Percentiles rank a stretch among this genome's conserved stretches.
Evolutionary conservation across 2,329 filamentous ascomycete genomes (phyloP).

Genomic region (Aureobasidium pullulans): DNA sequence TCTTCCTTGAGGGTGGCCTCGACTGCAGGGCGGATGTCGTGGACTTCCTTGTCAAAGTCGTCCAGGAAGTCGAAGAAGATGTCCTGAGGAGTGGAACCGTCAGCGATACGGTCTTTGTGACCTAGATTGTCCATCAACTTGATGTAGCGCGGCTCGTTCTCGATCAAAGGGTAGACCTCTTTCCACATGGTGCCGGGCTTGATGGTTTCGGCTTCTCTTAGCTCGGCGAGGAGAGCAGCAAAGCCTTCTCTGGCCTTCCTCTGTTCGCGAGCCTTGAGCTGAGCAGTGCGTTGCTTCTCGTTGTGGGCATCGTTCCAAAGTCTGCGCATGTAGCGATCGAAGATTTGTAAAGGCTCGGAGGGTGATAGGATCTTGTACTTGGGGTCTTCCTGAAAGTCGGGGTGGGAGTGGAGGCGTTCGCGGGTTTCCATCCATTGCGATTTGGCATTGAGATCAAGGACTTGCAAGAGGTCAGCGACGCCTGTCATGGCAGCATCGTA

Average conservation of each 20-base stretch:
- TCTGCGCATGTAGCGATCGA: conserved; percentile 90
- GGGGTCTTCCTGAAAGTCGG: conserved; percentile 69
- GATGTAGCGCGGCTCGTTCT: conserved; percentile 73
- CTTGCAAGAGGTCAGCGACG: conserved; percentile 67
- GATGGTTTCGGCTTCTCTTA: conserved; percentile 70
- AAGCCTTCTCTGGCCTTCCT: conserved; percentile 82
- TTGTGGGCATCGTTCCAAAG: conserved; percentile 91
- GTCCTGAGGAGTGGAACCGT: conserved; percentile 76
- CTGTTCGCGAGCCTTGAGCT: conserved; percentile 69
- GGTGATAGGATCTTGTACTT: conserved; percentile 81
- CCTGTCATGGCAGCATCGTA: conserved; percentile 80
- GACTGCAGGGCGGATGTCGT: conserved; percentile 72
- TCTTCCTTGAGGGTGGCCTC: conserved; percentile 47
- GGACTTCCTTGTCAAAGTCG: conserved; percentile 82
- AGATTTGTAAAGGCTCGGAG: conserved; percentile 83
- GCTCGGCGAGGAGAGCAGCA: conserved; percentile 63
- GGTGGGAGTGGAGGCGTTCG: conserved; percentile 67
- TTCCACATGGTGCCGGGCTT: conserved; percentile 89
- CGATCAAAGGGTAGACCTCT: conserved; percentile 65
- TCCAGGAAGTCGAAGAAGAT: conserved; percentile 95
- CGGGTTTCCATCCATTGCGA: conserved; percentile 92
- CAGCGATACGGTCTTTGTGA: conserved; percentile 18
- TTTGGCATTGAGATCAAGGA: conserved; percentile 80
- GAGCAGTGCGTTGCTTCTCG: conserved; percentile 78
- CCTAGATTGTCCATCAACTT: conserved; percentile 70